A percentile compares a stretch with the other conserved stretches of the same genome.
phyloP scores from a whole-genome alignment of 129 eudicot species.

The Calendula officinalis region DNA sequence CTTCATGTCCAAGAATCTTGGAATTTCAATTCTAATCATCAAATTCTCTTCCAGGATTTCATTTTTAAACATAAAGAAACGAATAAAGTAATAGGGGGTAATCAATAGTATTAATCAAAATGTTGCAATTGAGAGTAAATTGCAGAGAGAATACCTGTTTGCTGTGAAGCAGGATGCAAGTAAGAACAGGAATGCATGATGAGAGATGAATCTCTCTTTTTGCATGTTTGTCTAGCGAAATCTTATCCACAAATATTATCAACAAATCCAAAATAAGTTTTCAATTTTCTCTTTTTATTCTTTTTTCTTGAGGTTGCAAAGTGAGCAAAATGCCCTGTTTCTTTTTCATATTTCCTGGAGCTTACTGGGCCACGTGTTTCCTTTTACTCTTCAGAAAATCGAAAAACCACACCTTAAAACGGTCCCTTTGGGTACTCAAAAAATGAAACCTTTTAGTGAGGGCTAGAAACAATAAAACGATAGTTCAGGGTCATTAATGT shows the following conservation, averaged over 20 bases:
- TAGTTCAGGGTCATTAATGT: slow-evolving; percentile 1
- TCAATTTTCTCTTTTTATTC: not conserved
- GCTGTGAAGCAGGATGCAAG: slow-evolving; percentile 26
- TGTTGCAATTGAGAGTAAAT: not conserved
- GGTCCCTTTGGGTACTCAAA: not conserved
- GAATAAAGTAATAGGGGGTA: too few species aligned
- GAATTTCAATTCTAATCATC: slow-evolving; percentile 19
- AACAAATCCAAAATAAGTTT: slow-evolving; percentile 26
- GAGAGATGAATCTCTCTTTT: slow-evolving; percentile 9
- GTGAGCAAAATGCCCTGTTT: not conserved
- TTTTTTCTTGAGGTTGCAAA: slow-evolving; percentile 30
- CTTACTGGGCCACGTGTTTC: slow-evolving; percentile 48
- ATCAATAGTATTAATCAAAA: not conserved
- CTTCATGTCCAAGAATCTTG: slow-evolving; percentile 17
- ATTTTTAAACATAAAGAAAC: not conserved
- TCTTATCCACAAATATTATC: slow-evolving; percentile 75
- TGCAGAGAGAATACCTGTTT: slow-evolving; percentile 21
- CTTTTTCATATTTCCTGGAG: not conserved
- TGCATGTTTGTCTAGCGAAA: slow-evolving; percentile 50
- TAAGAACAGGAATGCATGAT: slow-evolving; percentile 4
- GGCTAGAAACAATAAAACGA: not conserved
- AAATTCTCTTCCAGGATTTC: slow-evolving; percentile 7
- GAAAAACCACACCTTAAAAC: not conserved
- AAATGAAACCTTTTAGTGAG: not conserved
- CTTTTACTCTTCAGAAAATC: slow-evolving; percentile 6